A percentile compares a stretch with the other conserved stretches of the same genome.
These are phyloP conservation scores for Ehretia macrophylla DNA, from an alignment of 257 asterid species.

Conservation along the genomic window DNA sequence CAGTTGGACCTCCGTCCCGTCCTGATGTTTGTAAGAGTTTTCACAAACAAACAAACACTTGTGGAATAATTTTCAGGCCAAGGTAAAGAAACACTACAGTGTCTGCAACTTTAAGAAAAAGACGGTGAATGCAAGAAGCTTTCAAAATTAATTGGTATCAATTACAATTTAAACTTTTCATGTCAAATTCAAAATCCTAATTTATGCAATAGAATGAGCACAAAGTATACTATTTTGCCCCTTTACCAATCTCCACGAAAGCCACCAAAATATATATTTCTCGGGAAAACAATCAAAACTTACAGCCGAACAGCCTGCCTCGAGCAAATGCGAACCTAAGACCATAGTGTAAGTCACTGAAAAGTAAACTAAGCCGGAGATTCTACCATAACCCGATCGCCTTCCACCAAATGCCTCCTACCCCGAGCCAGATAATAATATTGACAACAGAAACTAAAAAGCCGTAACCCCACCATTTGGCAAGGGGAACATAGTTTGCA, in stretches of 20 bases:
- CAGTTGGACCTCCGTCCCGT: no score
- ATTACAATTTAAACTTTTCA: neutral
- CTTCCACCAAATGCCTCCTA: conserved; percentile 97
- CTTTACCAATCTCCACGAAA: neutral
- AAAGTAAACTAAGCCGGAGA: neutral
- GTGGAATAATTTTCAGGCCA: no score
- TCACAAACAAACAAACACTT: no score
- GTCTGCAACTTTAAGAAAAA: neutral
- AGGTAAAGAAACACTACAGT: neutral
- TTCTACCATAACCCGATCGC: conserved; percentile 77
- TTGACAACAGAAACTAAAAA: conserved; percentile 69
- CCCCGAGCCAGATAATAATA: conserved; percentile 82
- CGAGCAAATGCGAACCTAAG: neutral
- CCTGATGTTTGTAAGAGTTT: no score
- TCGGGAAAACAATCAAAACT: neutral
- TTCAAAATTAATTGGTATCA: neutral
- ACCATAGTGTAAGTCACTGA: neutral
- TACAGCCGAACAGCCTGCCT: neutral
- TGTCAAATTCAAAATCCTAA: neutral
- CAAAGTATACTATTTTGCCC: neutral
- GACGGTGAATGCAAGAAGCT: neutral
- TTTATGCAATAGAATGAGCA: neutral
- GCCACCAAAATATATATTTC: neutral
- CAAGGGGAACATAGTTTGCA: conserved; percentile 79
- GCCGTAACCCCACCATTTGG: conserved; percentile 94